A percentile compares a stretch with the other conserved stretches of the same genome.
Conservation (phyloP, 371 early-diverging fungal species). For the Phascolomyces articulosus region DNA sequence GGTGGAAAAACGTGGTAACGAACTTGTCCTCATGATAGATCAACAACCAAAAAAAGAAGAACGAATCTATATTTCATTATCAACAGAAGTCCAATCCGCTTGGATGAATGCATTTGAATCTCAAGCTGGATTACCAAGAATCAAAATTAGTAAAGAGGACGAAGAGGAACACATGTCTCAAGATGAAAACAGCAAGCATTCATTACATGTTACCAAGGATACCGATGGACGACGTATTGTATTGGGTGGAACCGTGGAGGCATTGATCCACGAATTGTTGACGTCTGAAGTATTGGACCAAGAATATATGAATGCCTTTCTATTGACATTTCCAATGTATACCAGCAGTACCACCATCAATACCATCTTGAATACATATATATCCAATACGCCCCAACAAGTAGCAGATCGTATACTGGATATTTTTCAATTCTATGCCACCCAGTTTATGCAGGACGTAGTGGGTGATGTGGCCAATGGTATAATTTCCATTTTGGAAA, state of each 20-base stretch:
- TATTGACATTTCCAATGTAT: conserved; percentile 62
- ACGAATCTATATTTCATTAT: background rate
- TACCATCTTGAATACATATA: conserved; percentile 52
- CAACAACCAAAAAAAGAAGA: background rate
- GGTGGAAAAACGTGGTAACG: conserved; percentile 1
- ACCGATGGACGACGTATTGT: conserved; percentile 15
- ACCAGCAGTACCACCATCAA: conserved; percentile 54
- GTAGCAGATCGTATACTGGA: conserved; percentile 19
- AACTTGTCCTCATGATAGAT: background rate
- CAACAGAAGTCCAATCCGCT: background rate
- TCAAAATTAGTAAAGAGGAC: background rate
- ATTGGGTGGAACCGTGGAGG: conserved; percentile 63
- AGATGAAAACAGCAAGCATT: conserved; percentile 1
- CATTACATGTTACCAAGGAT: background rate
- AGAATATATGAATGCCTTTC: conserved; percentile 37
- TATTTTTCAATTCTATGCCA: conserved; percentile 33
- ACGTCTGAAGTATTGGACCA: conserved; percentile 36
- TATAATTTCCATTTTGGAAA: conserved; percentile 38
- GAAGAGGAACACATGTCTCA: background rate
- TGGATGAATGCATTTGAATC: conserved; percentile 14
- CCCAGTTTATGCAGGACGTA: conserved; percentile 31
- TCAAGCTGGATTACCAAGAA: background rate
- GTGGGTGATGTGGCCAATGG: conserved; percentile 49
- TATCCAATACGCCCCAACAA: background rate
- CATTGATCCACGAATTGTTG: conserved; percentile 70